phyloP scores from a whole-genome alignment of 2,329 filamentous ascomycete genomes.

The Fusarium sp. region DNA sequence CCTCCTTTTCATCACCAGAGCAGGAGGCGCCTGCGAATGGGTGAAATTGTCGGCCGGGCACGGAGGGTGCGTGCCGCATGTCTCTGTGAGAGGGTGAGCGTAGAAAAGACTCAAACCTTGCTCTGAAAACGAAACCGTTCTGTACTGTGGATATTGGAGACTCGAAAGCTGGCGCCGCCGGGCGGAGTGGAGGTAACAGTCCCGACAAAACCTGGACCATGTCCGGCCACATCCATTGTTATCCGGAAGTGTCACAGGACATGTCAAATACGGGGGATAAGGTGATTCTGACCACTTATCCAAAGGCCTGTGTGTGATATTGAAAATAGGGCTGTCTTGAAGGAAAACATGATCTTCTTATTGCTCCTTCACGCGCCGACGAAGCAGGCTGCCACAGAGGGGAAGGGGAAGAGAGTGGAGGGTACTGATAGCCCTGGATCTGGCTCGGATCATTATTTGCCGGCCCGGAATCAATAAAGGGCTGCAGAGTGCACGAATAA shows the following conservation, averaged over 20 bases:
- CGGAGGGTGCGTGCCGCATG: conserved; percentile 8
- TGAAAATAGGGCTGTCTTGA: not conserved
- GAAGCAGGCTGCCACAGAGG: not conserved
- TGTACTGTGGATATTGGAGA: conserved; percentile 1
- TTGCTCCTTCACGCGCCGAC: not conserved
- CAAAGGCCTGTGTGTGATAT: not conserved
- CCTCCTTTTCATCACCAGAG: conserved; percentile 14
- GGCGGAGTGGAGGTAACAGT: conserved; percentile 23
- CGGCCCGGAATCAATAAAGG: conserved; percentile 23
- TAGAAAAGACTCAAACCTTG: not conserved
- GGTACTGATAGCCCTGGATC: conserved; percentile 29
- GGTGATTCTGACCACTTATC: conserved; percentile 9
- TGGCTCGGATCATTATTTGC: conserved; percentile 28
- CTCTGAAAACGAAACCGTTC: not conserved
- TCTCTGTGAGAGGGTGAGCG: conserved; percentile 11
- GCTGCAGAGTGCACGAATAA: not conserved
- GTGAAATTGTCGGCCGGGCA: conserved; percentile 11
- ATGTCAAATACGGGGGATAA: not conserved
- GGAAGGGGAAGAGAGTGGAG: conserved; percentile 25
- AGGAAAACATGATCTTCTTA: not conserved
- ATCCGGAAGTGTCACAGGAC: conserved; percentile 14
- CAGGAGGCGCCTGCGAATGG: conserved; percentile 13
- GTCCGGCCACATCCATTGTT: conserved; percentile 5
- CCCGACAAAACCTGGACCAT: conserved; percentile 33
- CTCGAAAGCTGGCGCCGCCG: conserved; percentile 9